These are phyloP conservation scores for Suhomyces atakaporum DNA, from an alignment of 1,139 yeast genomes.

Conservation along the genomic window DNA sequence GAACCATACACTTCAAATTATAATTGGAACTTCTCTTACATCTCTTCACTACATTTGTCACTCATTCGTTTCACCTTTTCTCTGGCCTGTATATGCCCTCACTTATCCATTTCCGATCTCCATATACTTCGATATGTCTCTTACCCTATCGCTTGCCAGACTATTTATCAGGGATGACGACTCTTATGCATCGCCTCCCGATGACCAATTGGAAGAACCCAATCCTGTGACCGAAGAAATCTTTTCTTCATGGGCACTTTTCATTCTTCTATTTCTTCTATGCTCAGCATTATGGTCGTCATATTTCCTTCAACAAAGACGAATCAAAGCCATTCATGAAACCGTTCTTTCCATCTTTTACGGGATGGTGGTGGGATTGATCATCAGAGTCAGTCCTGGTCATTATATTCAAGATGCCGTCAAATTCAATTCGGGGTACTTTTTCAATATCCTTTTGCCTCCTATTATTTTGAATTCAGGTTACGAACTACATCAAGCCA, in stretches of 20 bases:
- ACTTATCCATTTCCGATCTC: no score
- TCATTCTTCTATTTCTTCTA: constrained; percentile 75
- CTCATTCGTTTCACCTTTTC: no score
- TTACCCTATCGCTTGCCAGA: constrained; percentile 30
- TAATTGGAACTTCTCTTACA: neutral
- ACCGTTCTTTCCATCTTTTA: constrained; percentile 93
- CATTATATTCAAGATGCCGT: constrained; percentile 97
- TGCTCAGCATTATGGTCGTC: constrained; percentile 94
- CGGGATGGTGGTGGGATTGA: constrained; percentile 93
- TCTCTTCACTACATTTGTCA: neutral
- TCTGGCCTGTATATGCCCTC: no score
- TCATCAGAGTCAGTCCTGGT: constrained; percentile 89
- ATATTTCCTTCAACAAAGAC: constrained; percentile 85
- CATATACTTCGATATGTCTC: constrained; percentile 17
- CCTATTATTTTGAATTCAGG: constrained; percentile 97
- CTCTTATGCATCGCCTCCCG: constrained; percentile 54
- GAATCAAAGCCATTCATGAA: constrained; percentile 94
- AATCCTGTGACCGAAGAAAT: constrained; percentile 96
- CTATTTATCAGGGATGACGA: constrained; percentile 40
- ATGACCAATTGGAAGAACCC: constrained; percentile 58
- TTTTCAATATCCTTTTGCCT: constrained; percentile 90
- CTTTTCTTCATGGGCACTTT: constrained; percentile 95
- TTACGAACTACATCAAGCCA: constrained; percentile 92
- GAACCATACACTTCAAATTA: neutral
- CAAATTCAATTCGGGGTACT: constrained; percentile 90